phyloP scores from a whole-genome alignment of 352 stramenopile genomes.

The Phytophthora megakarya region DNA sequence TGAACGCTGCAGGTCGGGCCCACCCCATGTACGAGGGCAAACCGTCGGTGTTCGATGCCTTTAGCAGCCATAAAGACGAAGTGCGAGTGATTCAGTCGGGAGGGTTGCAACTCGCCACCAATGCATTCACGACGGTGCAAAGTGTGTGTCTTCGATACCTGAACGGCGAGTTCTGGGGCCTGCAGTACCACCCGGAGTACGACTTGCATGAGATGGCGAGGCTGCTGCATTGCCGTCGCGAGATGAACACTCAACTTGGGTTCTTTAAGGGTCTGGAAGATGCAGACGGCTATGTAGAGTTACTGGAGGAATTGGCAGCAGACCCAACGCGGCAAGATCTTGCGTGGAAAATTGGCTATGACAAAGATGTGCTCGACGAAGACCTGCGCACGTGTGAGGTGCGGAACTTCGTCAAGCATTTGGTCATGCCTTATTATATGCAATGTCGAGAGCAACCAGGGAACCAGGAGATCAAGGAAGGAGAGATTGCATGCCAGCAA shows the following conservation, averaged over 20 bases:
- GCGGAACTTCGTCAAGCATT: constrained; percentile 74
- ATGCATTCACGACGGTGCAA: constrained; percentile 66
- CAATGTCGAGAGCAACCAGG: constrained; percentile 14
- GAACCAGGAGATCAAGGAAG: constrained; percentile 11
- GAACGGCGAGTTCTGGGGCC: constrained; percentile 76
- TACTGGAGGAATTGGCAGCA: constrained; percentile 60
- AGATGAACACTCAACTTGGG: constrained; percentile 62
- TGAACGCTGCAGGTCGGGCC: constrained; percentile 57
- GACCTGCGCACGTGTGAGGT: constrained; percentile 68
- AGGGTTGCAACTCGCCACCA: constrained; percentile 55
- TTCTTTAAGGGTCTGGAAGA: constrained; percentile 63
- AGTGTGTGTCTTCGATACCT: constrained; percentile 57
- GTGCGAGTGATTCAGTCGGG: constrained; percentile 62
- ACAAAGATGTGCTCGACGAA: constrained; percentile 73
- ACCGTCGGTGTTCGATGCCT: constrained; percentile 66
- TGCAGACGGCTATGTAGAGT: constrained; percentile 52
- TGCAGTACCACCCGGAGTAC: constrained; percentile 85
- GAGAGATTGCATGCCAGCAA: constrained; percentile 23
- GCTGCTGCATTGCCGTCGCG: constrained; percentile 65
- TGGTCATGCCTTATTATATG: constrained; percentile 67
- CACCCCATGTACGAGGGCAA: constrained; percentile 83
- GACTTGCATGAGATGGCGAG: constrained; percentile 79
- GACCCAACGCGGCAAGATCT: constrained; percentile 63
- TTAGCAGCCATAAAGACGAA: constrained; percentile 82
- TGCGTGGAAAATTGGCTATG: constrained; percentile 66